Evolutionary conservation across 1,284 basidiomycete genomes (phyloP).

Genomic region (Amylostereum chailletii): DNA sequence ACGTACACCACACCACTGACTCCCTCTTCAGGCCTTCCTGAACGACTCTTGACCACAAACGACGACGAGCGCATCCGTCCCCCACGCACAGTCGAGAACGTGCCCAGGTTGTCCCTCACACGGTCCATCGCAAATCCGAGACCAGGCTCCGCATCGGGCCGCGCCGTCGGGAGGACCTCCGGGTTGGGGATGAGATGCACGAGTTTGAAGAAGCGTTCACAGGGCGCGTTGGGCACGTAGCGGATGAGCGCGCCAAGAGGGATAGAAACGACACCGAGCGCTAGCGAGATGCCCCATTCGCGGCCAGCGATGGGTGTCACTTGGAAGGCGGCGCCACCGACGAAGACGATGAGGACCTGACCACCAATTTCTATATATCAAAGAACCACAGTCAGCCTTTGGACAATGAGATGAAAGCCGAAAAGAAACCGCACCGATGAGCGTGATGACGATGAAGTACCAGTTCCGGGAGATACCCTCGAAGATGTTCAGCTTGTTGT

Average conservation of each 20-base stretch:
- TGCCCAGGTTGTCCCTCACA: constrained; percentile 79
- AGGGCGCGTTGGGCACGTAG: constrained; percentile 72
- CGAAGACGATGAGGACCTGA: constrained; percentile 85
- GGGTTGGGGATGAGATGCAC: constrained; percentile 62
- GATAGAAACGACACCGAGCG: constrained; percentile 80
- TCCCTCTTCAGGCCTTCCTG: constrained; percentile 43
- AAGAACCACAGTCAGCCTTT: constrained; percentile 7
- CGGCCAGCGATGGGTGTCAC: constrained; percentile 73
- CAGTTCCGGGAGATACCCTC: constrained; percentile 74
- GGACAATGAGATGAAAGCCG: background rate
- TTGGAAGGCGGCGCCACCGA: constrained; percentile 88
- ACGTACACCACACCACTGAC: constrained; percentile 26
- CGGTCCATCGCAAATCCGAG: constrained; percentile 69
- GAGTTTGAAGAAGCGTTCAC: constrained; percentile 66
- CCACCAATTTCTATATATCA: constrained; percentile 64
- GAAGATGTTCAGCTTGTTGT: constrained; percentile 84
- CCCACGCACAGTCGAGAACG: constrained; percentile 77
- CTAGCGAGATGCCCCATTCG: constrained; percentile 92
- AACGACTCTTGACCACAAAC: constrained; percentile 73
- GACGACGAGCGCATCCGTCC: constrained; percentile 79
- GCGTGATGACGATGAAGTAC: constrained; percentile 85
- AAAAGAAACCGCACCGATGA: constrained; percentile 67
- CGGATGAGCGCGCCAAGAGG: constrained; percentile 85
- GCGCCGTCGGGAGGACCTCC: constrained; percentile 56
- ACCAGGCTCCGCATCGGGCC: constrained; percentile 43